Conservation (phyloP, 495 filamentous ascomycete genomes). For the Pyronema domesticum region DNA sequence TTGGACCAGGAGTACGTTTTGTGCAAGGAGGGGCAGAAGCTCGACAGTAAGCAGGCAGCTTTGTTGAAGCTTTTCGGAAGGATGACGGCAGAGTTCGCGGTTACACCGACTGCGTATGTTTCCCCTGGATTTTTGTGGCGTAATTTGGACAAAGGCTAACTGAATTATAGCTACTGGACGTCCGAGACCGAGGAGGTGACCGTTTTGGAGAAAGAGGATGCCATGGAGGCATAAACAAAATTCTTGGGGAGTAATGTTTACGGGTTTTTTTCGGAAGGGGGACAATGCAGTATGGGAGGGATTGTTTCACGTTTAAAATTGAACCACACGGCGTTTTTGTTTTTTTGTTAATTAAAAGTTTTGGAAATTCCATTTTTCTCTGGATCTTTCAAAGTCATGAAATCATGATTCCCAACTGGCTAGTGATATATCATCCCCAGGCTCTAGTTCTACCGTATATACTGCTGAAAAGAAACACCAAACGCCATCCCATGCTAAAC, state of each 20-base stretch:
- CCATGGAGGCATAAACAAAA: slow-evolving; percentile 29
- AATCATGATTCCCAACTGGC: too few species aligned
- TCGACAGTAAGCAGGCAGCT: slow-evolving; percentile 79
- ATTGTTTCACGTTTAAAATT: not conserved
- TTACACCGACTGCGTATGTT: slow-evolving; percentile 47
- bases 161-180: slow-evolving; percentile 38
- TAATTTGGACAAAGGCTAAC: slow-evolving; percentile 8
- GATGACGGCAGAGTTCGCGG: slow-evolving; percentile 69
- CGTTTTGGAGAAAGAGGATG: slow-evolving; percentile 26
- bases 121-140: not conserved
- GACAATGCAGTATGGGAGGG: not conserved
- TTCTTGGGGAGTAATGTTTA: not conserved
- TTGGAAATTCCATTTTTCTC: too few species aligned
- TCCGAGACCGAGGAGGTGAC: slow-evolving; percentile 40
- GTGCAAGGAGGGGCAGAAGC: slow-evolving; percentile 59
- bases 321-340: not conserved
- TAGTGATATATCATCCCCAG: too few species aligned
- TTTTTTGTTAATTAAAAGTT: not conserved
- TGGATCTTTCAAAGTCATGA: too few species aligned
- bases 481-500: not conserved
- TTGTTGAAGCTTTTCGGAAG: slow-evolving; percentile 88
- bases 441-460: too few species aligned
- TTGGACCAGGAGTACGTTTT: slow-evolving; percentile 63
- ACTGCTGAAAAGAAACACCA: not conserved
- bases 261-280: not conserved